These are phyloP conservation scores for Bacidia gigantensis DNA, from an alignment of 495 filamentous ascomycete species.

Conservation along the genomic window DNA sequence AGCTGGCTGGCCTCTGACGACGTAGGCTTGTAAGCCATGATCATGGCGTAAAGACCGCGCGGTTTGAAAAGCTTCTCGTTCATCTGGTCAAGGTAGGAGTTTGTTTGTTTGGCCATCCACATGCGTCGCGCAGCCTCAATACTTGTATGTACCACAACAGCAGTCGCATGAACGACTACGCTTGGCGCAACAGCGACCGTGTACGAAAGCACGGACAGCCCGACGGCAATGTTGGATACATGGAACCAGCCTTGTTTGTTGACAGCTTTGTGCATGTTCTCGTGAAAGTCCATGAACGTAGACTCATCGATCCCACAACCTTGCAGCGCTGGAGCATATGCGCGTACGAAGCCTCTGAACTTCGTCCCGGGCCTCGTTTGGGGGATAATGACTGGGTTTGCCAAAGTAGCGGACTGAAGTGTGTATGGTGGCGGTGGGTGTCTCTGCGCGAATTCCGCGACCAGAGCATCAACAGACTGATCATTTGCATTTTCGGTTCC, in stretches of 20 bases:
- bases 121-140: neutral
- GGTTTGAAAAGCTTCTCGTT: conserved; percentile 46
- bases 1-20: conserved; percentile 17
- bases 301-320: conserved; percentile 36
- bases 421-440: neutral
- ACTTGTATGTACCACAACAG: neutral
- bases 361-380: conserved; percentile 33
- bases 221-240: neutral
- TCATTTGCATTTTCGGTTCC: neutral
- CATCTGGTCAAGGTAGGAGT: conserved; percentile 40
- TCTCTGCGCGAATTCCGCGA: neutral
- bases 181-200: neutral
- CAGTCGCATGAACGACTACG: neutral
- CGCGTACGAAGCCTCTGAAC: conserved; percentile 31
- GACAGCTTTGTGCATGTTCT: conserved; percentile 30
- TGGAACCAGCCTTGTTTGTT: neutral
- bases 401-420: neutral
- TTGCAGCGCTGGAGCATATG: conserved; percentile 39
- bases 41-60: conserved; percentile 42
- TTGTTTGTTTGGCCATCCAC: conserved; percentile 21
- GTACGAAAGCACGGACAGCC: neutral
- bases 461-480: neutral
- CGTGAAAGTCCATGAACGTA: conserved; percentile 42
- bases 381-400: conserved; percentile 33
- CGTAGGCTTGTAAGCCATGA: conserved; percentile 46